Evolutionary conservation across 2,329 filamentous ascomycete species (phyloP).

Genomic region (Zymoseptoria brevis): DNA sequence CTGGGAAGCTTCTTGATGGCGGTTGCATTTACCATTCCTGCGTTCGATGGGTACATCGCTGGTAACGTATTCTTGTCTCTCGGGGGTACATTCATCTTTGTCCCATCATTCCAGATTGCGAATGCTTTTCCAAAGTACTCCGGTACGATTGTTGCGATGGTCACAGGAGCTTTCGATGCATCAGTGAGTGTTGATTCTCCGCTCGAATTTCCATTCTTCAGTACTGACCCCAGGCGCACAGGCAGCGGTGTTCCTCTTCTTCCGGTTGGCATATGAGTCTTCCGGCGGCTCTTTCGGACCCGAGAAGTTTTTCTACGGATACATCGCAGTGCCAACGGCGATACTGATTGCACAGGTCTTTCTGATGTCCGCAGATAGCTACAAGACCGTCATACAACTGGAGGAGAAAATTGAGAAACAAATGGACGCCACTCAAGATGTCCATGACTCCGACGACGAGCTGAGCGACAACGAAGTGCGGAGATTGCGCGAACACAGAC

Average conservation of each 20-base stretch:
- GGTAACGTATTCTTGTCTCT: slow-evolving; percentile 42
- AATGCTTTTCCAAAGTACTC: slow-evolving; percentile 44
- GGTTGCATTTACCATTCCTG: slow-evolving; percentile 50
- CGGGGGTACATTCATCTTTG: slow-evolving; percentile 44
- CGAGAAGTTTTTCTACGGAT: slow-evolving; percentile 42
- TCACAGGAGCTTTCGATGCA: slow-evolving; percentile 45
- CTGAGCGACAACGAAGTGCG: slow-evolving; percentile 50
- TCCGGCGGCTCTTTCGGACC: slow-evolving; percentile 35
- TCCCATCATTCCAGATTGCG: slow-evolving; percentile 44
- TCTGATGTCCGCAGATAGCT: slow-evolving; percentile 39
- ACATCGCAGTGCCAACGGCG: slow-evolving; percentile 38
- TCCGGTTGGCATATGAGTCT: slow-evolving; percentile 40
- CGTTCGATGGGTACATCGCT: slow-evolving; percentile 59
- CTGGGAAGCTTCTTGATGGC: slow-evolving; percentile 64
- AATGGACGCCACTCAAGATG: slow-evolving; percentile 43
- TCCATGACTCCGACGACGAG: slow-evolving; percentile 51
- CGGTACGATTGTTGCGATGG: slow-evolving; percentile 40
- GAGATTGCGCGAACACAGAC: slow-evolving; percentile 45
- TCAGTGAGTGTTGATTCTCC: slow-evolving; percentile 20
- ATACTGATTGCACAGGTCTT: slow-evolving; percentile 39
- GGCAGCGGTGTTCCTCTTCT: slow-evolving; percentile 42
- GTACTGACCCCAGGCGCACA: slow-evolving; percentile 1
- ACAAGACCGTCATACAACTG: slow-evolving; percentile 61
- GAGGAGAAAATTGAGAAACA: slow-evolving; percentile 72
- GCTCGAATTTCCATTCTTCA: neutral